Conservation (phyloP, 148 eudicot genomes). For the Salicornia ramosissima region DNA sequence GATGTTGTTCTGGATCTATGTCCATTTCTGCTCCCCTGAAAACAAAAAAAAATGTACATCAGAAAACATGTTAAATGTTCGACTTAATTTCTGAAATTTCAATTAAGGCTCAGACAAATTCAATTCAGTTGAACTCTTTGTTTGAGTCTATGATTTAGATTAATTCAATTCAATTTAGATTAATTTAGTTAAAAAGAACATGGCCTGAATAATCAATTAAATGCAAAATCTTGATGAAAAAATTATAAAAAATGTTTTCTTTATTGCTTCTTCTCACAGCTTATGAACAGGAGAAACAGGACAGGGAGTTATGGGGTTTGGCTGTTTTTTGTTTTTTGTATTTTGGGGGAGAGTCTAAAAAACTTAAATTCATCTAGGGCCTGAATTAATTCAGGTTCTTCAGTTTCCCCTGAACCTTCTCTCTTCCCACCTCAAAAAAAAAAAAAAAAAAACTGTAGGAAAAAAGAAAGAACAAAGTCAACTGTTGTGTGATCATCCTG, state of each 20-base stretch:
- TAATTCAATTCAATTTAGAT: too few species aligned
- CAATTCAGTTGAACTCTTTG: too few species aligned
- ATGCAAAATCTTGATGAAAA: neutral
- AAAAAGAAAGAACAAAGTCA: neutral
- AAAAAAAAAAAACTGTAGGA: neutral
- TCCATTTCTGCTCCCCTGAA: conserved; percentile 58
- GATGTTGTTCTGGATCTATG: conserved; percentile 39
- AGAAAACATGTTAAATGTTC: neutral
- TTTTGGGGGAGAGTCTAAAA: neutral
- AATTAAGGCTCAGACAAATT: too few species aligned
- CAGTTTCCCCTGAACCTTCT: too few species aligned
- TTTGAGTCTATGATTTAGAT: too few species aligned
- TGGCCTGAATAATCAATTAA: neutral
- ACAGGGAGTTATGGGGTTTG: neutral
- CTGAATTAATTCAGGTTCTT: neutral
- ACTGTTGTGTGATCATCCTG: neutral
- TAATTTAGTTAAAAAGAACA: too few species aligned
- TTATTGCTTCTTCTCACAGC: neutral
- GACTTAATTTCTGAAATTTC: too few species aligned
- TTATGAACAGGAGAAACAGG: conserved; percentile 9
- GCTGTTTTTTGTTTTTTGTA: too few species aligned
- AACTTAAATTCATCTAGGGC: too few species aligned
- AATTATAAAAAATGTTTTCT: neutral
- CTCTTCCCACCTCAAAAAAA: neutral
- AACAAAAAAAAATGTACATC: neutral